Evolutionary conservation across 805 yeast species (phyloP), one percentile per base, ranked within the genome.

Genomic region (Metschnikowia vanudenii): DNA sequence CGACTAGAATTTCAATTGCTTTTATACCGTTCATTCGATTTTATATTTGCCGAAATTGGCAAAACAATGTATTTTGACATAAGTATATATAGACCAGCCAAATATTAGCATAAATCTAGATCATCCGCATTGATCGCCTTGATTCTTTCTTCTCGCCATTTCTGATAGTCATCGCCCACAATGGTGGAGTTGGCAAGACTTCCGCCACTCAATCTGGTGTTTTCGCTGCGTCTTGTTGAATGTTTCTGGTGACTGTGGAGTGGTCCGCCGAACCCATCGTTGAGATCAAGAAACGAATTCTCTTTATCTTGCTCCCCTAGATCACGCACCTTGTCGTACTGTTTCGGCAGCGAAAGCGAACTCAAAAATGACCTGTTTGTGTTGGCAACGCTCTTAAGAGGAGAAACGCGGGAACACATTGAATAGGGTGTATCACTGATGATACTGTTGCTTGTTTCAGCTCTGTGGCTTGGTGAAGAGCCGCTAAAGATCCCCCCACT

Each of bases 101-200:
- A 30, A n/a, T 6, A 6, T 37, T 22, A 43, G 31, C 42, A 37
- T 18, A 32, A 37, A 17, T 43, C 39, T 10, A 38, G 14, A 19
- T 39, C 37, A 11, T 26, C 34, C 16, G 46, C 47, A 30, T 52
- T 53, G 9, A 55, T 47, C 44, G 47, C 59, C 34, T 51, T 57
- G 37, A 72, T 67, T 40, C 61, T 56, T 46, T 69, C 74, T 18
- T 63, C 64, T 40, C 74, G 58, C 77, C 77, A 72, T 8, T 50
- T 55, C 46, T 63, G 63, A 50, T 69, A 72, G 28, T 72, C 76
- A 34, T 68, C 75, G 4, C 72, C 72, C 28, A 68, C 57, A 16
- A 69, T 57, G 2, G 74, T 68, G 2, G 75, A 69, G 36, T 63
- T 67, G 31, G 71, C 73, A 29, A 64, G 52, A 30, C 66, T 59